A percentile compares a stretch with the other conserved stretches of the same genome.
Conservation (phyloP, 2,329 filamentous ascomycete species). For the Xylaria multiplex region DNA sequence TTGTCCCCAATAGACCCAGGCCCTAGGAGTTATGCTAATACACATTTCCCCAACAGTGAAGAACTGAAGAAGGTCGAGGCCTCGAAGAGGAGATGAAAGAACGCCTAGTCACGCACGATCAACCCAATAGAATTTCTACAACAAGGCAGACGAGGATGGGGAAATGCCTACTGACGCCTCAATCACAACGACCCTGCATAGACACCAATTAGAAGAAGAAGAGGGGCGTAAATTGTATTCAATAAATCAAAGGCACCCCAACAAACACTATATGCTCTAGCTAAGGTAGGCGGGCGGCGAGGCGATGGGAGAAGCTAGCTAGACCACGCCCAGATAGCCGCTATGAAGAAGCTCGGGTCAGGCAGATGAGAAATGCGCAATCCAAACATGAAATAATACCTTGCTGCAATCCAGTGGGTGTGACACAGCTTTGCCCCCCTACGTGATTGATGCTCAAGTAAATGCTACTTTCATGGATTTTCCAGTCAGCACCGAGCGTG, state of each 20-base stretch:
- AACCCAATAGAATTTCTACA: background rate
- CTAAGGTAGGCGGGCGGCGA: background rate
- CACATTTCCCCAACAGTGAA: conserved; percentile 65
- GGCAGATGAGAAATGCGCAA: background rate
- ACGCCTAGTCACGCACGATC: background rate
- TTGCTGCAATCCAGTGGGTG: background rate
- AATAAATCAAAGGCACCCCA: background rate
- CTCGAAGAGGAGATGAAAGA: conserved; percentile 68
- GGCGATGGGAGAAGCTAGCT: background rate
- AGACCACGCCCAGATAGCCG: background rate
- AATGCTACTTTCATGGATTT: background rate
- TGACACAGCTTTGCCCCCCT: background rate
- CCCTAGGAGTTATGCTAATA: background rate
- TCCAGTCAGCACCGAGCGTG: too few relatives aligned
- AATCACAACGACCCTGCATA: background rate
- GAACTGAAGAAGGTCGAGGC: conserved; percentile 94
- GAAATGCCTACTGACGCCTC: background rate
- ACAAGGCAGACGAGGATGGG: background rate
- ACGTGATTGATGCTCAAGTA: too few relatives aligned
- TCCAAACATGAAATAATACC: background rate
- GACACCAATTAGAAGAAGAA: background rate
- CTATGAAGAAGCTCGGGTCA: background rate
- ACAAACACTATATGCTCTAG: background rate
- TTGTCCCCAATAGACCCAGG: too few relatives aligned
- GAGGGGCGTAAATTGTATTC: background rate